Conservation (phyloP, 2,329 filamentous ascomycete genomes). For the Talaromyces sp. region DNA sequence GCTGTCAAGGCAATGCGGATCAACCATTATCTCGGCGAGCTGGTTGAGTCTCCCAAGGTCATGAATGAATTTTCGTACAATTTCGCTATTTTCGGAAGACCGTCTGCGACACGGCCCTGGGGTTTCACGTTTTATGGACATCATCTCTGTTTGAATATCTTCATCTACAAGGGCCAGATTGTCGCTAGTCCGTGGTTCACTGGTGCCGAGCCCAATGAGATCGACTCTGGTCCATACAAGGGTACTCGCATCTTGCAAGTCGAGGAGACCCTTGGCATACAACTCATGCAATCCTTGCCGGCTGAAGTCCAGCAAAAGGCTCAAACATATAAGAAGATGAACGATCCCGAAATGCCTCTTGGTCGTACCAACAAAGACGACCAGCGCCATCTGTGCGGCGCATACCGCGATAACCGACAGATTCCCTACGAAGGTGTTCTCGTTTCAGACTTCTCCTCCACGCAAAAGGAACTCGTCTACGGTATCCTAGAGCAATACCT, state of each 20-base stretch:
- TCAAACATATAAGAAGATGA: constrained; percentile 57
- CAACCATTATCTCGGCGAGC: constrained; percentile 69
- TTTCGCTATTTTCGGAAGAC: constrained; percentile 65
- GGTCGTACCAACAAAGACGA: constrained; percentile 74
- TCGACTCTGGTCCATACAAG: constrained; percentile 60
- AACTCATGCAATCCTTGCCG: constrained; percentile 63
- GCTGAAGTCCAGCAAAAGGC: constrained; percentile 48
- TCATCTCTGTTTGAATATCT: constrained; percentile 69
- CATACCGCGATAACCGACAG: constrained; percentile 71
- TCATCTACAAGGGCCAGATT: constrained; percentile 63
- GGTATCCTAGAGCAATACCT: constrained; percentile 62
- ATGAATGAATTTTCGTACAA: constrained; percentile 77
- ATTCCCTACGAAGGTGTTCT: constrained; percentile 69
- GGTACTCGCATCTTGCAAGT: constrained; percentile 64
- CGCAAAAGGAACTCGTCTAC: constrained; percentile 55
- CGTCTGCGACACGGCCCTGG: constrained; percentile 59
- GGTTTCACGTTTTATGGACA: constrained; percentile 74
- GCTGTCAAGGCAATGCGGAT: constrained; percentile 67
- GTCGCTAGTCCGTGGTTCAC: constrained; percentile 72
- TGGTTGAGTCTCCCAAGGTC: constrained; percentile 58
- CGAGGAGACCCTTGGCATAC: constrained; percentile 63
- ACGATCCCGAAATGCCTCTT: constrained; percentile 60
- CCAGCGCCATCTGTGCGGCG: constrained; percentile 72
- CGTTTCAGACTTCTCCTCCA: constrained; percentile 42
- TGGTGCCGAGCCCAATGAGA: constrained; percentile 72